Evolutionary conservation across 805 yeast genomes (phyloP), one percentile per base, ranked within the genome.

Genomic region (Starmerella kuoi): DNA sequence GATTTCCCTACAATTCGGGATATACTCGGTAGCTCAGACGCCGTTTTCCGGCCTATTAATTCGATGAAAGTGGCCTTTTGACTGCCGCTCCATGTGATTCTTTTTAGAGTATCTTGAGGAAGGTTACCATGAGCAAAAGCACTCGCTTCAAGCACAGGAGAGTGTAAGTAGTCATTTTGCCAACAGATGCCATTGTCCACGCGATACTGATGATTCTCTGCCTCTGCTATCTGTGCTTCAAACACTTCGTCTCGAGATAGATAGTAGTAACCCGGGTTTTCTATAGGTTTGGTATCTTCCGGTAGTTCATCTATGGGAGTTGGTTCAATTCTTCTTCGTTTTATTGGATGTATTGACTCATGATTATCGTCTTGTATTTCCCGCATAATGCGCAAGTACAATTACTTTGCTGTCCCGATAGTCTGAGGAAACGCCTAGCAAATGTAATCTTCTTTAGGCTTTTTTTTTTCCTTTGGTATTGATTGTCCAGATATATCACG

Each of bases 31-130:
- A 50, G 25, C 5, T 21, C 37, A 2, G 33, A 23, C 4, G 34
- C 28, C 5, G 44, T n/a, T n/a, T 43, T 22, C 7, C 55, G 54
- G 33, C 50, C 50, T 2, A 51, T 15, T 8, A 51, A 38, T 15
- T 37, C 49, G 6, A 45, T 31, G 31, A 51, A 44, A 20, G 37
- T 45, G 3, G 41, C 34, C 35, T 51, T 51, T 20, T 51, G 48
- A 12, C 19, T 22, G 9, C 38, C 45, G 4, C 46, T 41, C 54
- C 51, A 51, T n/a, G 17, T 6, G 7, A 43, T n/a, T 12, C 7
- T 22, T 14, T 6, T 7, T 17, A 28, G 26, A 4, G 34, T 23
- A 3, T 23, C 39, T 3, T 17, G 23, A 1, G 44, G 44, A 24
- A 40, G 31, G 26, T 35, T 31, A 2, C 39, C 40, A 21, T 9